These are phyloP conservation scores for Plasmodium malariae DNA, from an alignment of 169 alveolate genomes.

Conservation along the genomic window DNA sequence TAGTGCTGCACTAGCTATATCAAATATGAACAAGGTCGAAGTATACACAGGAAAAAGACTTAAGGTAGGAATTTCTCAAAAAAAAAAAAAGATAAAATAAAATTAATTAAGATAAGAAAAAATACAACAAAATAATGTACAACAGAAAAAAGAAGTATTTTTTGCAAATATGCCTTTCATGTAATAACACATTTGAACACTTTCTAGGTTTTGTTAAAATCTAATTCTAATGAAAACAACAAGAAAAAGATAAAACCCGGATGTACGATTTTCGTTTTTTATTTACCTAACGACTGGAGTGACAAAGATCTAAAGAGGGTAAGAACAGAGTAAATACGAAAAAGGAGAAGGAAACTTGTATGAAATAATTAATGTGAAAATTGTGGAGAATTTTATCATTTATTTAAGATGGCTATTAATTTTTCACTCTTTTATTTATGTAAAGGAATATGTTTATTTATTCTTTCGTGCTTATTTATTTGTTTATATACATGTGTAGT, in stretches of 20 bases:
- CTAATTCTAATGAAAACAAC: constrained; percentile 52
- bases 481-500: neutral
- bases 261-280: constrained; percentile 73
- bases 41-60: constrained; percentile 62
- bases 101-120: too few relatives aligned
- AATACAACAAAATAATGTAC: too few relatives aligned
- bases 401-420: neutral
- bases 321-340: neutral
- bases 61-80: constrained; percentile 30
- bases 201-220: constrained; percentile 66
- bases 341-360: neutral
- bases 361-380: too few relatives aligned
- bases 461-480: too few relatives aligned
- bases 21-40: constrained; percentile 83
- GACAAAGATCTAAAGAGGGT: constrained; percentile 74
- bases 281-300: constrained; percentile 76
- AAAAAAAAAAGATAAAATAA: neutral
- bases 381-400: too few relatives aligned
- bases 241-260: constrained; percentile 74
- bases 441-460: neutral
- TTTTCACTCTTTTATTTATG: neutral
- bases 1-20: constrained; percentile 91
- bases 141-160: neutral
- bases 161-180: neutral
- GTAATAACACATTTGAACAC: too few relatives aligned